Conservation (phyloP, 1,284 basidiomycete species). For the Pulveroboletus sp. region DNA sequence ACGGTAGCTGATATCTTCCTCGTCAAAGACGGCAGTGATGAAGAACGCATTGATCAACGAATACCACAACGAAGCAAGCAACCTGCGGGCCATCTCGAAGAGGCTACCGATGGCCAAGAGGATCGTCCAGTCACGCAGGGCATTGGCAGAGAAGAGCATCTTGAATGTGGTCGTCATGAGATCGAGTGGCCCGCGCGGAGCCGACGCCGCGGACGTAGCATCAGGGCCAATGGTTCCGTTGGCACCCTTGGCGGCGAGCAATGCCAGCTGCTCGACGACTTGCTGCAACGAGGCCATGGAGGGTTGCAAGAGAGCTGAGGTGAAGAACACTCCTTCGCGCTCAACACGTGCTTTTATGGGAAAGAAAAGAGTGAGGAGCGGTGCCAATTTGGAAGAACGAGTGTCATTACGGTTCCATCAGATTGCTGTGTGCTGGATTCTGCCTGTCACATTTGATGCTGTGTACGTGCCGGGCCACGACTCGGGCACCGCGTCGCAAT, state of each 20-base stretch:
- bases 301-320: neutral
- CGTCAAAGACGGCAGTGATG: slow-evolving; percentile 62
- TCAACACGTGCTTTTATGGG: slow-evolving; percentile 10
- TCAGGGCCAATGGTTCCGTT: slow-evolving; percentile 14
- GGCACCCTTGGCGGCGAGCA: slow-evolving; percentile 22
- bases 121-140: slow-evolving; percentile 64
- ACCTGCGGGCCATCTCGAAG: slow-evolving; percentile 57
- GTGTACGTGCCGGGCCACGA: neutral
- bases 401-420: neutral
- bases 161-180: slow-evolving; percentile 38
- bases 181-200: slow-evolving; percentile 15
- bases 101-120: slow-evolving; percentile 61
- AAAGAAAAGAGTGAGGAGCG: too few species aligned
- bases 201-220: neutral
- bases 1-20: slow-evolving; percentile 60
- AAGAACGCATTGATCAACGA: slow-evolving; percentile 54
- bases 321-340: neutral
- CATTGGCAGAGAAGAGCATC: slow-evolving; percentile 50
- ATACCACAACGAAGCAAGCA: slow-evolving; percentile 45
- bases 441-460: neutral
- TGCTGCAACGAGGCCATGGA: slow-evolving; percentile 34
- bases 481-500: too few species aligned
- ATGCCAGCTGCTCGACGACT: slow-evolving; percentile 31
- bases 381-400: neutral
- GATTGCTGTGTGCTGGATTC: neutral